phyloP scores from a whole-genome alignment of 352 stramenopile species.

The Peronospora belbahrii region DNA sequence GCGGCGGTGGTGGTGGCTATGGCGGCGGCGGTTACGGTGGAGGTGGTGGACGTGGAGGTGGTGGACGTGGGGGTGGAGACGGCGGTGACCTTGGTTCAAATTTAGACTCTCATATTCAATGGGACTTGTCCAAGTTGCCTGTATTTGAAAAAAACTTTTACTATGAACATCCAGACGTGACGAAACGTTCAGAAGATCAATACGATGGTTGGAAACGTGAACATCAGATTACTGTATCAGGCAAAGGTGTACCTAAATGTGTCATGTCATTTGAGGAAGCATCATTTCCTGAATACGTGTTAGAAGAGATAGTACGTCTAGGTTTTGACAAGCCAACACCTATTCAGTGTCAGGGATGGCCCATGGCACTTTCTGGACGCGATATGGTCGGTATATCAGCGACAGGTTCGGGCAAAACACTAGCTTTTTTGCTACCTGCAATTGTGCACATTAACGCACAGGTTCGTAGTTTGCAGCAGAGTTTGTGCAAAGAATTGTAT shows the following conservation, averaged over 20 bases:
- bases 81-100: constrained; percentile 80
- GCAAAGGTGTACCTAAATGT: constrained; percentile 96
- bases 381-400: constrained; percentile 99
- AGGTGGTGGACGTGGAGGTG: constrained; percentile 23
- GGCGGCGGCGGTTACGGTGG: constrained; percentile 28
- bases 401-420: constrained; percentile 96
- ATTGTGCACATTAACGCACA: constrained; percentile 99
- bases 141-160: constrained; percentile 99
- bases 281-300: constrained; percentile 94
- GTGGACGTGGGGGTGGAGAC: constrained; percentile 30
- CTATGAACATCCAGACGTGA: constrained; percentile 97
- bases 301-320: constrained; percentile 95
- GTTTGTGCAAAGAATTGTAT: constrained; percentile 12
- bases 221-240: constrained; percentile 92
- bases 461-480: constrained; percentile 76
- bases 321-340: constrained; percentile 94
- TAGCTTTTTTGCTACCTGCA: constrained; percentile 97
- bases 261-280: constrained; percentile 93
- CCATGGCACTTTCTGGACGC: constrained; percentile 95
- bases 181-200: constrained; percentile 84
- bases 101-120: constrained; percentile 92
- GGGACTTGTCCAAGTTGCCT: constrained; percentile 89
- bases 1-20: constrained; percentile 28
- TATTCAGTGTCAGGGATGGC: constrained; percentile 94
- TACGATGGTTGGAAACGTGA: constrained; percentile 88